Percentiles rank a stretch among this genome's conserved stretches.
Conservation (phyloP, 129 eudicot species). For the Arctium minus region DNA sequence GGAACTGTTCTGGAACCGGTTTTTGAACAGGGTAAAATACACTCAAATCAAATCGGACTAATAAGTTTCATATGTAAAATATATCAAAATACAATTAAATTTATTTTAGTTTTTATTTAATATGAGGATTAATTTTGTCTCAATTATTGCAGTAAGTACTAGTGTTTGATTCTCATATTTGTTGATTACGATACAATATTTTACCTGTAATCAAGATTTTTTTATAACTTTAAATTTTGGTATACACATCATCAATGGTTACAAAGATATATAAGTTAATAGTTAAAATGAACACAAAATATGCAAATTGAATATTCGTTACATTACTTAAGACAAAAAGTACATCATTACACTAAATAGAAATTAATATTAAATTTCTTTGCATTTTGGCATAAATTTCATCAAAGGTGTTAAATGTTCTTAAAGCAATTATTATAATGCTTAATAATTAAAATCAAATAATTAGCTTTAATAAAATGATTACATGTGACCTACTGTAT, state of each 20-base stretch:
- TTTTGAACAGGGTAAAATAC: too few species aligned
- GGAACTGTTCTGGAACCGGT: too few species aligned
- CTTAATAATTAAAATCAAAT: too few species aligned
- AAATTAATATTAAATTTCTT: too few species aligned
- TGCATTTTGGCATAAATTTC: background rate
- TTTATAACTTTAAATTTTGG: background rate
- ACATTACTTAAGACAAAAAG: too few species aligned
- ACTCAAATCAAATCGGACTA: background rate
- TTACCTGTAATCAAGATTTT: background rate
- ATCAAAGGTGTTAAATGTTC: background rate
- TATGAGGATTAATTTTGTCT: background rate
- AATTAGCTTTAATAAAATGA: too few species aligned
- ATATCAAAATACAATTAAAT: background rate
- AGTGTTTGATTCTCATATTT: background rate
- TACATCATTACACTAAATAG: background rate
- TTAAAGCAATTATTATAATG: too few species aligned
- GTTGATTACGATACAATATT: background rate
- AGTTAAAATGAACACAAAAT: background rate
- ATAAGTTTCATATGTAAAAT: background rate
- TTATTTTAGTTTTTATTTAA: background rate
- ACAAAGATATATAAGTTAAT: background rate
- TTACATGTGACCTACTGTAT: too few species aligned
- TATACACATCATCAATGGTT: background rate
- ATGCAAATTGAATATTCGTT: background rate
- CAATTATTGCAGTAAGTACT: background rate